These are phyloP conservation scores for Immersiella caudata DNA, from an alignment of 495 filamentous ascomycete species.

Conservation along the genomic window DNA sequence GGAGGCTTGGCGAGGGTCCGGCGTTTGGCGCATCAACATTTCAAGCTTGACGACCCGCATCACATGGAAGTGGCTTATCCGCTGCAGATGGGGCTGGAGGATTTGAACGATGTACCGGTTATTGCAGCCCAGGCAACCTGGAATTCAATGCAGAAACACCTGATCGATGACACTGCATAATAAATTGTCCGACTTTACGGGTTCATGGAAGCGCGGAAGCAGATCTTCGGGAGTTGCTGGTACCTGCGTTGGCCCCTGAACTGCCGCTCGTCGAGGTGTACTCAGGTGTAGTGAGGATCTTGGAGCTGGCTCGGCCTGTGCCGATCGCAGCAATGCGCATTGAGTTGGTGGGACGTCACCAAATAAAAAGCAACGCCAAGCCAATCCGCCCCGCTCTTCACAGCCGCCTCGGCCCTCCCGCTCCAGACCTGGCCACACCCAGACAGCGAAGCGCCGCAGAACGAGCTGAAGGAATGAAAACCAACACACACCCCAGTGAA, in stretches of 20 bases:
- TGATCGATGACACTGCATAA: conserved; percentile 1
- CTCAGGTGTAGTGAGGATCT: not conserved
- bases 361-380: conserved; percentile 13
- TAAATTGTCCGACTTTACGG: conserved; percentile 21
- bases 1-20: not conserved
- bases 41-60: not conserved
- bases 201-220: conserved; percentile 18
- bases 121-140: conserved; percentile 11
- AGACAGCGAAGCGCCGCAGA: conserved; percentile 12
- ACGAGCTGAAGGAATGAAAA: not conserved
- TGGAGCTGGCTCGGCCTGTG: conserved; percentile 11
- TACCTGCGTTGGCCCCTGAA: not conserved
- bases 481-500: not conserved
- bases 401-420: conserved; percentile 4
- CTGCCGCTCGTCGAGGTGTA: not conserved
- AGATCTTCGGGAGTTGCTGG: conserved; percentile 9
- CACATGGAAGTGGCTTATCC: not conserved
- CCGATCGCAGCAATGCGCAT: conserved; percentile 12
- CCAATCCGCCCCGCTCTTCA: conserved; percentile 11
- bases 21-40: not conserved
- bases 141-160: conserved; percentile 10
- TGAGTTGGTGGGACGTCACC: conserved; percentile 16
- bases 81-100: not conserved
- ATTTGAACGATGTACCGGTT: not conserved
- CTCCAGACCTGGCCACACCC: not conserved